These are phyloP conservation scores for Epichloe sp. DNA, from an alignment of 2,329 filamentous ascomycete genomes.

Conservation along the genomic window DNA sequence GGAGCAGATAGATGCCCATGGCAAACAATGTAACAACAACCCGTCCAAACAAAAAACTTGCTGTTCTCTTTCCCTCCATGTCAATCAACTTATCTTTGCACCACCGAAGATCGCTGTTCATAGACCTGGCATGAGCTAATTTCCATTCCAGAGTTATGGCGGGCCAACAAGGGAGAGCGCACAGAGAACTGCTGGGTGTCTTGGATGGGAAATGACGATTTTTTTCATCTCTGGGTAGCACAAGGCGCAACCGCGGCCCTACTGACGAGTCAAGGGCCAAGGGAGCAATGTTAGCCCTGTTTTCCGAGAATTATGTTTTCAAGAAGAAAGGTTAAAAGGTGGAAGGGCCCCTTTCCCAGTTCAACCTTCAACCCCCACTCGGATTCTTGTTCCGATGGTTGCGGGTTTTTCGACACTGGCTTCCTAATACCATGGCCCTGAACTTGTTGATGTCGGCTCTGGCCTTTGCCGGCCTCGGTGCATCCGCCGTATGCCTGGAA, in stretches of 20 bases:
- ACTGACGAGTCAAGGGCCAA: background rate
- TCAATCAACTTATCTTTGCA: background rate
- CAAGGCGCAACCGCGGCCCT: background rate
- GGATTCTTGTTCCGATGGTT: background rate
- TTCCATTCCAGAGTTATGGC: background rate
- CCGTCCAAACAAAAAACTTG: too few species aligned
- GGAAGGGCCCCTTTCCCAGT: background rate
- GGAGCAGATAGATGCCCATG: too few species aligned
- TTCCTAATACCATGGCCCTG: constrained; percentile 6
- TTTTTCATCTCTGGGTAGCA: background rate
- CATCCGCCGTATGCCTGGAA: constrained; percentile 15
- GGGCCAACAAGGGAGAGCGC: background rate
- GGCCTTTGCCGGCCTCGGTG: constrained; percentile 13
- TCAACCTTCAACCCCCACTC: background rate
- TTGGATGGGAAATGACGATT: background rate
- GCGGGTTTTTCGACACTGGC: background rate
- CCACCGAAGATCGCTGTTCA: background rate
- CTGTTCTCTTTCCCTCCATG: background rate
- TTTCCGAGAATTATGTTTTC: too few species aligned
- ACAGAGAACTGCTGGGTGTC: background rate
- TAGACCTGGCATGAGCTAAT: background rate
- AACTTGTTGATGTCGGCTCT: constrained; percentile 6
- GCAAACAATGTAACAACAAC: too few species aligned
- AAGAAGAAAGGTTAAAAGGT: background rate
- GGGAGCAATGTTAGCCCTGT: background rate